Evolutionary conservation across 208 protist species (phyloP), one percentile per base, ranked within the genome.

Genomic region (Angomonas desouzai): DNA sequence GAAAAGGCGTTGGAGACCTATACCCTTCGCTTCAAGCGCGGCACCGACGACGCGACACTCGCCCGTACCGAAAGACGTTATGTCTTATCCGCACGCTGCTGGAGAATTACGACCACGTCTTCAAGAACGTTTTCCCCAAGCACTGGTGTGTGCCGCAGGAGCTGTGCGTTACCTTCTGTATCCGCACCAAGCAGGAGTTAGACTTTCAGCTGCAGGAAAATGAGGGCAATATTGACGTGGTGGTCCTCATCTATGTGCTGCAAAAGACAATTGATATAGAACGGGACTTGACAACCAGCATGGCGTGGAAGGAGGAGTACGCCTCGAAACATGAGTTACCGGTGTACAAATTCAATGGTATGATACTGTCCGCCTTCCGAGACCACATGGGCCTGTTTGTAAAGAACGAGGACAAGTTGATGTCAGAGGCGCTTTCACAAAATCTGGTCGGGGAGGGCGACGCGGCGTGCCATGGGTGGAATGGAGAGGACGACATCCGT

Each of bases 251-350:
- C 10, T 90, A 91, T 53, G 80, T 96, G 1, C 79, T 98, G 25
- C 88, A 96, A 49, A 97, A 96, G 48, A 97, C 93, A 0, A 91
- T 97, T 59, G 90, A 94, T 33, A 87, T 98, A 57, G 96, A 98
- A 77, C 84, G 88, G 33, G 85, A 96, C 48, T 51, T 97, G 18
- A 93, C 83, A 28, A 78, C 83, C 38, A 62, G 77, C 61, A 92
- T 96, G 76, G 74, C 81, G 34, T 87, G 79, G 79, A 83, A 83
- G 57, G 80, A 92, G 22, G 81, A 89, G 34, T 89, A 93, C 63
- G 70, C 83, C 0, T 75, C 70, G 3, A 48, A 70, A 16, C 69
- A 66, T 27, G 72, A 75, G 45, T 66, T 92, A 10, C 84, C 87
- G 10, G 77, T 90, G 55, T 94, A 96, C 73, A 64, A 65, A 33